A percentile compares a stretch with the other conserved stretches of the same genome.
Evolutionary conservation across 2,329 filamentous ascomycete species (phyloP).

Genomic region (Amphichorda felina): DNA sequence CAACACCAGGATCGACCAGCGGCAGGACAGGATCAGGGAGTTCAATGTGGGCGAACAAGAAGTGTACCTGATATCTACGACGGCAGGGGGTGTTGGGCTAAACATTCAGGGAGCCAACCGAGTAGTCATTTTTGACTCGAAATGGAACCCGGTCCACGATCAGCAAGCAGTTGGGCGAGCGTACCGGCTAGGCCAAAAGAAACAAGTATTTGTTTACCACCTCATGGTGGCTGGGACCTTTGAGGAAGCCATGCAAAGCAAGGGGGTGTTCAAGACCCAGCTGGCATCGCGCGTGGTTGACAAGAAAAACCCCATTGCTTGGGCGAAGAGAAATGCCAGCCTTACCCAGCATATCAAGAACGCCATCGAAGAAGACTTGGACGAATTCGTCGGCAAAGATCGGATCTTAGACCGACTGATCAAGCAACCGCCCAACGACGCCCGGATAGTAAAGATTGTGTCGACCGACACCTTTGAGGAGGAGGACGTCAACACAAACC

Average conservation of each 20-base stretch:
- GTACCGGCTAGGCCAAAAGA: constrained; percentile 74
- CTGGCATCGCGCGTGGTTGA: constrained; percentile 73
- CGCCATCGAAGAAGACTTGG: constrained; percentile 37
- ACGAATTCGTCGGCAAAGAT: constrained; percentile 49
- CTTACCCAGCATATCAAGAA: constrained; percentile 48
- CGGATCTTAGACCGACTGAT: constrained; percentile 40
- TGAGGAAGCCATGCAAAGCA: constrained; percentile 63
- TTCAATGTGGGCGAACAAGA: constrained; percentile 52
- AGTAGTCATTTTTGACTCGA: constrained; percentile 76
- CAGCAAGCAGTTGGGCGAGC: constrained; percentile 80
- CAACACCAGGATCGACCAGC: constrained; percentile 35
- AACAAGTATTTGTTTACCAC: constrained; percentile 75
- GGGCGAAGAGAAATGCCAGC: constrained; percentile 41
- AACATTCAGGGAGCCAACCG: constrained; percentile 79
- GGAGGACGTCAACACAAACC: constrained; percentile 42
- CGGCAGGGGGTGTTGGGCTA: constrained; percentile 68
- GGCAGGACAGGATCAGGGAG: constrained; percentile 51
- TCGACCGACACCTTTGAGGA: constrained; percentile 63
- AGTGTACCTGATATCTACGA: constrained; percentile 74
- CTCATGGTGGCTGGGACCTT: constrained; percentile 69
- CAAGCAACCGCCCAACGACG: constrained; percentile 11
- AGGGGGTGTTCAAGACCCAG: constrained; percentile 71
- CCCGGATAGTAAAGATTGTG: constrained; percentile 29
- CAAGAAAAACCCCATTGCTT: constrained; percentile 63
- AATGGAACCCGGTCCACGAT: constrained; percentile 70